Evolutionary conservation across 1,284 basidiomycete species (phyloP).

Genomic region (Apiotrichum sp.): DNA sequence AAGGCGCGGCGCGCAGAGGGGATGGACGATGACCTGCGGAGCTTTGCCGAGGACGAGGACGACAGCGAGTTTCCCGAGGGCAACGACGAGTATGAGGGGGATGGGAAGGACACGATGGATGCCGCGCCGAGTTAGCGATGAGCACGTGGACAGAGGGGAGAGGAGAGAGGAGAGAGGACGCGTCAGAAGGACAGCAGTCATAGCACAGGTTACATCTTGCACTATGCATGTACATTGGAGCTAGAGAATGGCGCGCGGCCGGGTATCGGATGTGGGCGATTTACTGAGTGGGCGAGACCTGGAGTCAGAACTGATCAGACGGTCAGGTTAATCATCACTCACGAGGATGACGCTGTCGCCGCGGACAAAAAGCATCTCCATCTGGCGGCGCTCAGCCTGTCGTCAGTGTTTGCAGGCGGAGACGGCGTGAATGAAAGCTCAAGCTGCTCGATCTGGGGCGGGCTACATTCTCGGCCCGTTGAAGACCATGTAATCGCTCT

Average conservation of each 20-base stretch:
- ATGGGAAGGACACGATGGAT: slow-evolving; percentile 6
- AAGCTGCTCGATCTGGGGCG: no score
- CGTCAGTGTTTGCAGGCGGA: not conserved
- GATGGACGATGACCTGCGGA: slow-evolving; percentile 22
- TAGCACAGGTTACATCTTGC: slow-evolving; percentile 2
- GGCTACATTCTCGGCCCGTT: no score
- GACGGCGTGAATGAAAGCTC: not conserved
- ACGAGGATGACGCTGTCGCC: slow-evolving; percentile 92
- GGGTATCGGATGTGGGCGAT: not conserved
- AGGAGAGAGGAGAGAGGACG: not conserved
- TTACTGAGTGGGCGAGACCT: slow-evolving; percentile 19
- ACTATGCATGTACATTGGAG: slow-evolving; percentile 14
- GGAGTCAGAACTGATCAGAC: not conserved
- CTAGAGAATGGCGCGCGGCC: not conserved
- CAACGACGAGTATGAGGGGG: slow-evolving; percentile 31
- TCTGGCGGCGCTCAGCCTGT: slow-evolving; percentile 85
- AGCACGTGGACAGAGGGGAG: not conserved
- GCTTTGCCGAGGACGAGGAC: slow-evolving; percentile 25
- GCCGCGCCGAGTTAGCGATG: not conserved
- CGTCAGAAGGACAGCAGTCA: not conserved
- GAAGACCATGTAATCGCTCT: no score
- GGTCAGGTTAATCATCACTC: slow-evolving; percentile 27
- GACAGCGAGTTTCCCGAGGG: slow-evolving; percentile 25
- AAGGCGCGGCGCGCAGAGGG: slow-evolving; percentile 18
- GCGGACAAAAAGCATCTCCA: slow-evolving; percentile 97